Base-by-base conservation (phyloP, 1,284 basidiomycete species). In the Leucoagaricus sp. region DNA sequence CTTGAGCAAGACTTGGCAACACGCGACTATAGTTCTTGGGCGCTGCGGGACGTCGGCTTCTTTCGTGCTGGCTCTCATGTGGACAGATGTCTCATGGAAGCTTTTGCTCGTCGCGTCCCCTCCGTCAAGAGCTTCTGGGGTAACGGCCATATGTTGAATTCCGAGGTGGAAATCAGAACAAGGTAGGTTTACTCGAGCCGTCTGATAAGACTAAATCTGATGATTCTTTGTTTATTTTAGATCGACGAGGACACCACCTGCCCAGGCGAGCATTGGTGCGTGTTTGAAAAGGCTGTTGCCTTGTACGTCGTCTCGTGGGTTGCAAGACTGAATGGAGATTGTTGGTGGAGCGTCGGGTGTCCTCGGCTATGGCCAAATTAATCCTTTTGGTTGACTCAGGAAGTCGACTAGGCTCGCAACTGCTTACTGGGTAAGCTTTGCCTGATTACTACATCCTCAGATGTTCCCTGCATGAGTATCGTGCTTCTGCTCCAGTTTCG, bases 71-170 rank as follows among this genome's bases (percentile, higher is more conserved):
- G 38, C n/a, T 40, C 45, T 25, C 45, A 19, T 0, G 44, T 48
- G 12, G 45, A 55, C 25, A 42, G 33, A 3, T 5, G 36, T 17
- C 53, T 55, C 28, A 25, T 55, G 46, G 34, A 49, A 33, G 46
- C 36, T 15, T 48, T 55, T 15, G 53, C 46, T 2, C 38, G 19
- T 2, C 19, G 12, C 36, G 25, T 55, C 23, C 53, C 53, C 8
- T 38, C 21, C 19, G 17, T 55, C 10, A 33, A 5, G 1, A 48
- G 45, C 19, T 55, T 55, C 19, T 55, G 53, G 46, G 46, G 38
- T 17, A 17, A 49, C 19, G 38, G 53, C 13, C 53, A 55, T 26
- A 41, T 48, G 34, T n/a, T 38, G 36, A 38, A n/a, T n/a, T n/a
- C 36, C 4, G 36, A 38, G 17, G 12, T 4, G 4, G 36, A 38